A percentile compares a stretch with the other conserved stretches of the same genome.
These are phyloP conservation scores for Alternaria arbusti DNA, from an alignment of 2,329 filamentous ascomycete species.

Conservation along the genomic window DNA sequence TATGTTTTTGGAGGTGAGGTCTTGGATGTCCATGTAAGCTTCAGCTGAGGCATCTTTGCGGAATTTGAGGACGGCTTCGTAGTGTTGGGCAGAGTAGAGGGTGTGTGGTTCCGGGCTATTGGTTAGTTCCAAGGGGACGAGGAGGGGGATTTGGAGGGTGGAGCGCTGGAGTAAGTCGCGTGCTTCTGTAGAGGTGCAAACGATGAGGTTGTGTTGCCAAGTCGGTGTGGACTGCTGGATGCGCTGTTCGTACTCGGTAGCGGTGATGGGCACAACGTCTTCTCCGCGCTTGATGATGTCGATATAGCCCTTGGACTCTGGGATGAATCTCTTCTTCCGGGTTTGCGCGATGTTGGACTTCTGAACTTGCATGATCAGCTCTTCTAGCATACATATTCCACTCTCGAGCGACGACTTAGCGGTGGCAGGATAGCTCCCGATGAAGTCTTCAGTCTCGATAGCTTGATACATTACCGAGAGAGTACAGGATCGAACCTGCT, in stretches of 20 bases:
- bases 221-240: background rate
- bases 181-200: background rate
- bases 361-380: accelerated
- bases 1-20: background rate
- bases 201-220: background rate
- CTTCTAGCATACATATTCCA: background rate
- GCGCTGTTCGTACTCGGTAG: background rate
- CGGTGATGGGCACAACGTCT: background rate
- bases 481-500: accelerated
- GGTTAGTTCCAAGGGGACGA: background rate
- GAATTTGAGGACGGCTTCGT: background rate
- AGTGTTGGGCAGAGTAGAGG: background rate
- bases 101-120: background rate
- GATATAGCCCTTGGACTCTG: background rate
- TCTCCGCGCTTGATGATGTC: background rate
- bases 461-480: background rate
- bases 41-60: background rate
- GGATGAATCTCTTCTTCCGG: background rate
- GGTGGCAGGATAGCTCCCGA: too few species aligned
- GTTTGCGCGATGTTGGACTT: background rate
- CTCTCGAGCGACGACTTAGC: background rate
- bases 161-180: background rate
- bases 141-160: background rate
- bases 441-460: background rate
- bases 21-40: background rate